A percentile compares a stretch with the other conserved stretches of the same genome.
Conservation (phyloP, 2,329 filamentous ascomycete species). For the Pseudogymnoascus sp. region DNA sequence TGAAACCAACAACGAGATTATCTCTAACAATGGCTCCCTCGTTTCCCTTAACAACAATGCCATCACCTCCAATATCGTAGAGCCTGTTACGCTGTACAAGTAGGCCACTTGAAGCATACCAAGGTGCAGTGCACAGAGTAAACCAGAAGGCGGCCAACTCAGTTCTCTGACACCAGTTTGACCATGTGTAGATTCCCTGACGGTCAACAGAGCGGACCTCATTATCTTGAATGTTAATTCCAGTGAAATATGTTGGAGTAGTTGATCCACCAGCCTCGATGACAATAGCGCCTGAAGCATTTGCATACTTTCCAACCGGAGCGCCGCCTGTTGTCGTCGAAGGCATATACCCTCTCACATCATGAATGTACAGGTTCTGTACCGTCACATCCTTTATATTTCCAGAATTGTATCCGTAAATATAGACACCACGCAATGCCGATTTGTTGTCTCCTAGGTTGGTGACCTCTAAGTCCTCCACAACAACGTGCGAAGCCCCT, state of each 20-base stretch:
- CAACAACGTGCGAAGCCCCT: not conserved
- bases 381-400: not conserved
- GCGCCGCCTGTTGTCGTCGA: not conserved
- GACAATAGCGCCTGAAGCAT: not conserved
- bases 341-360: conserved; percentile 1
- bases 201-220: not conserved
- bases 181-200: not conserved
- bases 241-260: not conserved
- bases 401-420: not conserved
- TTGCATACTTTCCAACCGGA: not conserved
- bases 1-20: not conserved
- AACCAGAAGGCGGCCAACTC: not conserved
- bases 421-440: not conserved
- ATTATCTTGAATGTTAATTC: not conserved
- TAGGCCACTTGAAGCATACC: not conserved
- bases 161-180: not conserved
- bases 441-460: not conserved
- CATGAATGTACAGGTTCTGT: not conserved
- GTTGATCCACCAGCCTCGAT: not conserved
- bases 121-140: not conserved
- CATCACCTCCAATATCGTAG: not conserved
- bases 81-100: not conserved
- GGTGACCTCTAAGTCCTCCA: not conserved
- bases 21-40: not conserved
- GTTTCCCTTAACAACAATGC: not conserved